These are phyloP conservation scores for Casuarina equisetifolia DNA, from an alignment of 306 rosid genomes.

Conservation along the genomic window DNA sequence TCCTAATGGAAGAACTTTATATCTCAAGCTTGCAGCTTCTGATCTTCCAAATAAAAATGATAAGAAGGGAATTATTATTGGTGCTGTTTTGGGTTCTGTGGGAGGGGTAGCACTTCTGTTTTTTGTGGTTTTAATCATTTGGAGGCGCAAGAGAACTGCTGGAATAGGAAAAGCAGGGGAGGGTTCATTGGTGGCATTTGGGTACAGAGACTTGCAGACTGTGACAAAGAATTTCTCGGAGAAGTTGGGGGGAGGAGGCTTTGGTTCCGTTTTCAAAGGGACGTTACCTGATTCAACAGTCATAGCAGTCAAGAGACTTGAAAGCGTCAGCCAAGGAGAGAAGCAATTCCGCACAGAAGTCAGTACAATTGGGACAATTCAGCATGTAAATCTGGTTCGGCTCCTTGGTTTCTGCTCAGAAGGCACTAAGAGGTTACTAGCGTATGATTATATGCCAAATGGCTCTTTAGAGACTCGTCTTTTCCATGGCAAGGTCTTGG, in stretches of 20 bases:
- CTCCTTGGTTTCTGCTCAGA: constrained; percentile 24
- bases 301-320: constrained; percentile 26
- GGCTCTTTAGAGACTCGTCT: constrained; percentile 27
- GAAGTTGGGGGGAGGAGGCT: no score
- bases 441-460: constrained; percentile 17
- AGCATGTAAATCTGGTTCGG: constrained; percentile 27
- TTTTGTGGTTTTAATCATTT: background rate
- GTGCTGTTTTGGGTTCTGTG: no score
- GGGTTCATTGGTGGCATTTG: background rate
- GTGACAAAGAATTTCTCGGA: no score
- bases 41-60: constrained; percentile 40
- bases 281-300: constrained; percentile 12
- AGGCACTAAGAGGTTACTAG: constrained; percentile 11
- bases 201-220: no score
- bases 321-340: no score
- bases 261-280: constrained; percentile 23
- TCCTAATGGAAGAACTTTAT: constrained; percentile 36
- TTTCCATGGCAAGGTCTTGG: constrained; percentile 13
- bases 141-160: background rate
- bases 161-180: background rate
- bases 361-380: constrained; percentile 23
- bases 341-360: no score
- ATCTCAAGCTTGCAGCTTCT: constrained; percentile 70
- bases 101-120: no score
- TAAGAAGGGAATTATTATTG: background rate